Base-by-base conservation (phyloP, 1,284 basidiomycete genomes). In the Austropuccinia psidii region DNA sequence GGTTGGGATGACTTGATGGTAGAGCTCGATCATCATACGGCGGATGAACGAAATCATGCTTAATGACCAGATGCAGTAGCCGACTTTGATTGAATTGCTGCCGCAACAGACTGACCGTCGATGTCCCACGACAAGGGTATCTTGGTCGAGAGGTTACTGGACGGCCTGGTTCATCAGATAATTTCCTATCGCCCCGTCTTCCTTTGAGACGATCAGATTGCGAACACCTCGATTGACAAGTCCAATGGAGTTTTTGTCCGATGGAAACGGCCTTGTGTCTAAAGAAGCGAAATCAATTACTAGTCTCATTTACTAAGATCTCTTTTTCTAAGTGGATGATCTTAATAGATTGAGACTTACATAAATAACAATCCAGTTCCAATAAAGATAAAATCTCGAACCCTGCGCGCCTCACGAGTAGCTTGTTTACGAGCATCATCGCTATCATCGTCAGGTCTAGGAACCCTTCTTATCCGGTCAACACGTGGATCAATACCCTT, bases 141-240 rank as follows among this genome's bases (percentile, higher is more conserved):
- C 64, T n/a, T 13, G 64, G 33, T 11, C 64, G 64, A 35, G 64
- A 66, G 11, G 64, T 66, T 21, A 45, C 54, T 19, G 64, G 64
- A 17, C 64, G 45, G 24, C 54, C 54, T 5, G 64, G 29, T n/a
- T n/a, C n/a, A 39, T 66, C 64, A 4, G 37, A 37, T n/a, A 50
- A 49, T 2, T 49, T 35, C 41, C 64, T 49, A 4, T 33, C 33
- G 37, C 64, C 64, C 21, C 64, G 27, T 27, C 64, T 49, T 17
- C 64, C 64, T 41, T 66, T 66, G 29, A 66, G 64, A 33, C 64
- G 64, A 52, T 66, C 64, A 31, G 64, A 66, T 27, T 66, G 64
- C n/a, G 64, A 66, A n/a, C 64, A 66, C 45, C 64, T 66, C 9
- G 64, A 66, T 27, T 66, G 64, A 17, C 64, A 66, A 35, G 64